These are phyloP conservation scores for Solanum hybrid DNA, from an alignment of 305 asterid genomes.

Conservation along the genomic window DNA sequence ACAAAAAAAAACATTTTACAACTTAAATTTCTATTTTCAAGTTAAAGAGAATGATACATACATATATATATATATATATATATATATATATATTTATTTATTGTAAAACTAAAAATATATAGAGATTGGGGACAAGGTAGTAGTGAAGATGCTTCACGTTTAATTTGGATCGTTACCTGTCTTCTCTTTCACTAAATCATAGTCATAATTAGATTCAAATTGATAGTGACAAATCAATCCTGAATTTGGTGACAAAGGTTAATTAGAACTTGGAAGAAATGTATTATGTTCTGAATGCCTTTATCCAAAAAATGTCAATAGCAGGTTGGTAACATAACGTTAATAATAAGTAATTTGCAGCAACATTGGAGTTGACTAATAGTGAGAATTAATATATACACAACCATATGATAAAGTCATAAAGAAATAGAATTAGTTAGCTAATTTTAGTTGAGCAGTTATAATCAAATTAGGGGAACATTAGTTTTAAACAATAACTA, in stretches of 20 bases:
- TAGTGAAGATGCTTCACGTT: not conserved
- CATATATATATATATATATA: too few relatives aligned
- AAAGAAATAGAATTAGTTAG: not conserved
- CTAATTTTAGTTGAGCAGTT: constrained; percentile 3
- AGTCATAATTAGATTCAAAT: not conserved
- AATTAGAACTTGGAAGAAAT: not conserved
- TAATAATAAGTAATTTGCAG: not conserved
- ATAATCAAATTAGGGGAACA: constrained; percentile 4
- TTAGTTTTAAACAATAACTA: not conserved
- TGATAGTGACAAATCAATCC: not conserved
- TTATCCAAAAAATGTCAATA: not conserved
- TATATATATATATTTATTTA: too few relatives aligned
- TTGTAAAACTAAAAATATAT: not conserved
- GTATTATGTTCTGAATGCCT: not conserved
- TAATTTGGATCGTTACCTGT: not conserved
- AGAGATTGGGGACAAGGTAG: not conserved
- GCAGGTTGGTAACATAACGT: not conserved
- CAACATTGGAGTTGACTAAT: not conserved
- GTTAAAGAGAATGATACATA: not conserved
- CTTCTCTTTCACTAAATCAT: not conserved
- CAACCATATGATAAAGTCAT: not conserved
- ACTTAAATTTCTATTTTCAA: not conserved
- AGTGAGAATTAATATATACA: not conserved
- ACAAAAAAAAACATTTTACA: not conserved
- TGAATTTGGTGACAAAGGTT: not conserved